Evolutionary conservation across 2,329 filamentous ascomycete species (phyloP), one percentile per base, ranked within the genome.

Genomic region (Escovopsis sp.): DNA sequence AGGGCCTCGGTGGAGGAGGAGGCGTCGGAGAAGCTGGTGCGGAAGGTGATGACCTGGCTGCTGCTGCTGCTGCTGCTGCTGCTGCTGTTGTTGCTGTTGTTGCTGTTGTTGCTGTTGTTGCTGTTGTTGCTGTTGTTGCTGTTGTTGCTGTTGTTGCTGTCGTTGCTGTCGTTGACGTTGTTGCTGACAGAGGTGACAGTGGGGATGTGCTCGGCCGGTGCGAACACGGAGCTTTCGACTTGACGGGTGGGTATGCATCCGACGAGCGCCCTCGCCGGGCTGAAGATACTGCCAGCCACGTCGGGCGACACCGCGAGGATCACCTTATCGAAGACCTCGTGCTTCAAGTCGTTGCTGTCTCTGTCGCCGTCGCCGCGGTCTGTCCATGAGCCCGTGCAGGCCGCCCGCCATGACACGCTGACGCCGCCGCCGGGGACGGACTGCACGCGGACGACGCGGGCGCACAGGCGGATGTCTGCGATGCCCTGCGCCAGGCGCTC

Each of bases 231-330:
- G 29, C 64, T 68, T 27, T 66, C 59, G 0, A 72, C 66, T 2
- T 51, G 45, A 3, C 53, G 54, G 0, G 64, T 68, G 0, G 70
- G 69, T 12, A 72, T 63, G n/a, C 45, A 45, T 1, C 45, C 36
- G 42, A 70, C 52, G 3, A 50, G 41, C 4, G 53, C 34, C 3
- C 42, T 40, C 3, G 70, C 43, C 0, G 65, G 65, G 1, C 48
- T 41, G 39, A 67, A 74, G 11, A 75, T 56, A 5, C 48, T 49
- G 5, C 57, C 62, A 0, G 64, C 66, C 4, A 70, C 60, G 41
- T 71, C 61, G 1, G 71, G 70, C 1, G 69, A 63, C 2, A 74
- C 65, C 0, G 68, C 68, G 1, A 75, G 51, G 17, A 75, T 52
- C 1, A 71, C 66, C 2, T 55, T 56, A 35, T 73, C 68, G 35